Evolutionary conservation across 2,329 filamentous ascomycete genomes (phyloP).

Genomic region (Talaromyces sp.): DNA sequence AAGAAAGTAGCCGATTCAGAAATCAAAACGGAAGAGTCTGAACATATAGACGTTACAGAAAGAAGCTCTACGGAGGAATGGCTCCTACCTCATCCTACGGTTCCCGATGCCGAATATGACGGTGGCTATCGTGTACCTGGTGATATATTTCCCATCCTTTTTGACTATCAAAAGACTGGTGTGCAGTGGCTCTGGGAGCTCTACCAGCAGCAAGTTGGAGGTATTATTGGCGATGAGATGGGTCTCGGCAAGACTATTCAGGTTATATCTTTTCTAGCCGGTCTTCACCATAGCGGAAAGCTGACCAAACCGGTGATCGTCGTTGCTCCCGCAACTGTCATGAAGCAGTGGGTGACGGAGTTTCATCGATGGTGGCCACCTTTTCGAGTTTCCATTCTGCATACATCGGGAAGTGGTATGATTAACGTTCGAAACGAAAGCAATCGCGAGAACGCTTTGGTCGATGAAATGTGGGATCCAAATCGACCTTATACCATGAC

Average conservation of each 20-base stretch:
- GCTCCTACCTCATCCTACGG: constrained; percentile 80
- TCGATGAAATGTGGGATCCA: constrained; percentile 53
- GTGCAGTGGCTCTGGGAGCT: constrained; percentile 96
- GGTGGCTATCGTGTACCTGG: constrained; percentile 79
- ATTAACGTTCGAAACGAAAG: constrained; percentile 66
- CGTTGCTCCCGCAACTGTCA: constrained; percentile 88
- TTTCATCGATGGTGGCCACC: constrained; percentile 99
- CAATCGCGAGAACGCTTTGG: constrained; percentile 61
- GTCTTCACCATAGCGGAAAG: constrained; percentile 85
- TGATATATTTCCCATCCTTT: constrained; percentile 87
- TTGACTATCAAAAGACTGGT: constrained; percentile 95
- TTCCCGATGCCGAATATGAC: constrained; percentile 70
- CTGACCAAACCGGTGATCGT: constrained; percentile 82
- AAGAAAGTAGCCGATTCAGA: constrained; percentile 36
- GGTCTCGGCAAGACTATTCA: constrained; percentile 93
- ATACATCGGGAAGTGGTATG: constrained; percentile 96
- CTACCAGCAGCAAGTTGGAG: constrained; percentile 82
- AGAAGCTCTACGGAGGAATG: constrained; percentile 59
- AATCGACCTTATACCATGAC: constrained; percentile 35
- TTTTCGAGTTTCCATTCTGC: constrained; percentile 89
- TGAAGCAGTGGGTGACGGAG: constrained; percentile 97
- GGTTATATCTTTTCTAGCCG: constrained; percentile 77
- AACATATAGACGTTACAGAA: constrained; percentile 38
- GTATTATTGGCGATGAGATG: constrained; percentile 97
- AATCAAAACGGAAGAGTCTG: constrained; percentile 22